phyloP scores from a whole-genome alignment of 176 grass and related monocot genomes.

The Neostapfia colusana region DNA sequence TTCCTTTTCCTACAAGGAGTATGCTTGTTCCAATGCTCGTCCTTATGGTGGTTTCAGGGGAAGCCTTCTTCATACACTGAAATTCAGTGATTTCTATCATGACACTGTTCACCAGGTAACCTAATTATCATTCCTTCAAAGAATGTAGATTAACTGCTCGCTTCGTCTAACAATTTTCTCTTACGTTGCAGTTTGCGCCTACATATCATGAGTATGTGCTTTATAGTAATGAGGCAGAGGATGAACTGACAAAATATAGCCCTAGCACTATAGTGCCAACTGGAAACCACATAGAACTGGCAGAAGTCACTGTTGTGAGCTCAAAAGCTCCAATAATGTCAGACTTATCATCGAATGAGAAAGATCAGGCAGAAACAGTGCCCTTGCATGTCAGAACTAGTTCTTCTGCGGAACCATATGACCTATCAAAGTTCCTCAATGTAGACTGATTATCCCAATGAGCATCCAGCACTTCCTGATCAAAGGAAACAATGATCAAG shows the following conservation, averaged over 20 bases:
- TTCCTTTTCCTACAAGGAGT: conserved; percentile 78
- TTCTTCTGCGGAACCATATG: conserved; percentile 43
- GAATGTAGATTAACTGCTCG: not conserved
- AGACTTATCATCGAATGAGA: conserved; percentile 20
- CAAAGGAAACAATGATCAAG: conserved; percentile 25
- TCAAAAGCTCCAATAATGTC: conserved; percentile 33
- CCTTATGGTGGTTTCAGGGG: conserved; percentile 63
- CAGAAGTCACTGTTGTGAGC: conserved; percentile 28
- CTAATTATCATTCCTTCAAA: not conserved
- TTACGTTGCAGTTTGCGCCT: conserved; percentile 64
- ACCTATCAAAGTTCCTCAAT: conserved; percentile 48
- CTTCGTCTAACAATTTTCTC: conserved; percentile 5
- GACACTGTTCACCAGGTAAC: conserved; percentile 92
- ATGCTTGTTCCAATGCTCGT: conserved; percentile 64
- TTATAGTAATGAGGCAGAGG: conserved; percentile 63
- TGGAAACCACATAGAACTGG: conserved; percentile 61
- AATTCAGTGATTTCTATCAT: conserved; percentile 92
- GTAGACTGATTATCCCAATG: conserved; percentile 50
- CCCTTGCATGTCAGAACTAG: conserved; percentile 41
- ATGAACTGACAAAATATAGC: conserved; percentile 64
- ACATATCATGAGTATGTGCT: conserved; percentile 94
- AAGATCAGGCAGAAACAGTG: conserved; percentile 50
- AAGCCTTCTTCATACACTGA: conserved; percentile 68
- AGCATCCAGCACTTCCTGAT: conserved; percentile 49
- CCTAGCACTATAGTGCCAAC: conserved; percentile 61